Base-by-base conservation (phyloP, 208 protist species). In the Acanthamoeba castellanii region DNA sequence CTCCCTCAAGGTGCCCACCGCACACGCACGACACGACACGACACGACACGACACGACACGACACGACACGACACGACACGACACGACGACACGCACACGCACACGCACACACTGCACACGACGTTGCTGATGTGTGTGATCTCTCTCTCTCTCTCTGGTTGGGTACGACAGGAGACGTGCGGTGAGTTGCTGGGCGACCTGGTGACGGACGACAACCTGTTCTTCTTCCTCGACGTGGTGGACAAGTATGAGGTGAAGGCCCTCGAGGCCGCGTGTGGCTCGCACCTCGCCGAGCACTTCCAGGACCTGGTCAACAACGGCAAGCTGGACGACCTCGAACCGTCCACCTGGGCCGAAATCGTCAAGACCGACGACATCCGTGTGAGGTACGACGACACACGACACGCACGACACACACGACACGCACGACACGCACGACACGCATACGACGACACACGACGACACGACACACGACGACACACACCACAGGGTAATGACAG, bases 271-370 rank as follows among this genome's bases (percentile, higher is more conserved):
- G 89, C 89, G 16, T 94, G 89, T 42, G 59, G 89, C 34, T 52
- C 30, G 20, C 89, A 94, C 42, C 47, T 94, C 22, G 89, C 89
- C 32, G 89, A 94, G 45, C 32, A 94, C 47, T 94, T 94, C 47
- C 14, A 61, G 27, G 70, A 76, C 20, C 47, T 94, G 64, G 13
- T 82, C 9, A 42, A 32, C 30, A 42, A 27, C n/a, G 89, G 50
- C 37, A 74, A 81, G 34, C 42, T 81, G 18, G 50, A 74, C 37
- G 89, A 94, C 16, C 47, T 94, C 18, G 45, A 52, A 27, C 89
- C 89, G 9, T 94, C 89, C 14, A 55, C 68, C n/a, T 94, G 89
- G 89, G 89, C 66, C 42, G 61, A 52, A 14, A 94, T 94, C 14
- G 32, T 94, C 47, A 64, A 45, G 42, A 81, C 47, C 16, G 89